These are phyloP conservation scores for Pythium sp. DNA, from an alignment of 352 stramenopile species.

Conservation along the genomic window DNA sequence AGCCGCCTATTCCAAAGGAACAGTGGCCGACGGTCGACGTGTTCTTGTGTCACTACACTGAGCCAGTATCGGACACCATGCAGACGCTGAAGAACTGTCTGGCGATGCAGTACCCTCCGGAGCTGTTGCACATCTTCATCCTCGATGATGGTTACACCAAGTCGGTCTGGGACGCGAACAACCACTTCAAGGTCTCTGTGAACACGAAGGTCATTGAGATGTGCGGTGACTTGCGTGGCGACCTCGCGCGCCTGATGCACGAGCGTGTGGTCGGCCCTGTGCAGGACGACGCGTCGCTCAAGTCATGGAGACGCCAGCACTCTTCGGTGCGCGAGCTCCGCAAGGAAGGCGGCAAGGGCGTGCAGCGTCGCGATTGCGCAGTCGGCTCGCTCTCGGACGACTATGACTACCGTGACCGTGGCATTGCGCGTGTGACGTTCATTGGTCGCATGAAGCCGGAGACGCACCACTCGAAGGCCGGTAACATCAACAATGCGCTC, in stretches of 20 bases:
- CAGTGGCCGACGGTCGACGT: constrained; percentile 88
- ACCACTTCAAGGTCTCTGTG: constrained; percentile 88
- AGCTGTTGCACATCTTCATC: constrained; percentile 85
- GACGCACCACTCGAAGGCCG: constrained; percentile 88
- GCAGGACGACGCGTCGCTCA: constrained; percentile 70
- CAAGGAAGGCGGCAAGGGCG: constrained; percentile 77
- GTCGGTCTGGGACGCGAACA: constrained; percentile 88
- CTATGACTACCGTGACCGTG: constrained; percentile 89
- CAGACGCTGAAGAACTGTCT: constrained; percentile 86
- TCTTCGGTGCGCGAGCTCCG: constrained; percentile 81
- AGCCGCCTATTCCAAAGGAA: constrained; percentile 85
- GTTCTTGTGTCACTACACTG: constrained; percentile 90
- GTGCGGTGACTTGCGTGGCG: constrained; percentile 75
- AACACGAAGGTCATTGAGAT: constrained; percentile 90
- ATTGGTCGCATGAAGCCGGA: constrained; percentile 88
- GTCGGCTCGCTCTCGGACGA: constrained; percentile 86
- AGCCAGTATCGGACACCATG: constrained; percentile 83
- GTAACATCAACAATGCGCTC: constrained; percentile 91
- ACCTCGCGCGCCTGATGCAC: constrained; percentile 84
- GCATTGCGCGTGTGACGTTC: constrained; percentile 83
- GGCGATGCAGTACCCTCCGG: constrained; percentile 83
- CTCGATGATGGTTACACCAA: constrained; percentile 90
- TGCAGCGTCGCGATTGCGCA: constrained; percentile 82
- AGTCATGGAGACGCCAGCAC: constrained; percentile 85
- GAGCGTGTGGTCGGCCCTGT: constrained; percentile 80